Evolutionary conservation across 2,329 filamentous ascomycete genomes (phyloP), one percentile per base, ranked within the genome.

Genomic region (Fusarium falciforme): DNA sequence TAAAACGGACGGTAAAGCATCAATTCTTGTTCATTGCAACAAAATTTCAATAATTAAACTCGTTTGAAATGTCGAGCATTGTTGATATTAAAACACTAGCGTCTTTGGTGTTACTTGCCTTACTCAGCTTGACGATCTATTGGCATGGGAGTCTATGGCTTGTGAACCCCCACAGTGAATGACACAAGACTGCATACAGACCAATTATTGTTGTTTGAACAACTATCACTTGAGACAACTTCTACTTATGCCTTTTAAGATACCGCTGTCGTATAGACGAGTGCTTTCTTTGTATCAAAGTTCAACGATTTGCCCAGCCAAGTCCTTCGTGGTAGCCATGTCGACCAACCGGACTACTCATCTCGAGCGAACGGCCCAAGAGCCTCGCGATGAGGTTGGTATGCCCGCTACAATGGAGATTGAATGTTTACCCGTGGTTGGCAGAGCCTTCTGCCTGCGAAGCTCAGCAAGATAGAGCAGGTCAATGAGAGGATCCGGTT

Each of bases 401-500:
- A 29, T 62, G 40, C 25, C 25, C 2, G 10, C 5, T 11, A 11
- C 11, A 6, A 12, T 27, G 9, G 6, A 12, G 35, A 36, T 12
- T 10, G 9, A 55, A 54, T 61, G 42, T 35, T 61, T 7, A 67
- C 33, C 9, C 11, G 5, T 17, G 1, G 6, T 14, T 14, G 12
- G 3, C 22, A 88, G 87, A 80, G 82, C 17, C 83, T 95, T 8
- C 89, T 94, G 79, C 83, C 83, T 4, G 92, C 94, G 17, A 87
- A 85, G 5, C 79, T 97, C 11, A 84, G 85, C 49, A 83, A 86
- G 47, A 88, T 97, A 61, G 85, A 89, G 25, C 83, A 90, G 67
- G 85, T 94, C 74, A 96, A 94, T 80, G 84, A 89, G 22, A 87
- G 85, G 3, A 88, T 96, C 68, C 90, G 93, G 40, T 81, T 94